Base-by-base conservation (phyloP, 2,329 filamentous ascomycete genomes). In the Colletotrichum cordylinicola region DNA sequence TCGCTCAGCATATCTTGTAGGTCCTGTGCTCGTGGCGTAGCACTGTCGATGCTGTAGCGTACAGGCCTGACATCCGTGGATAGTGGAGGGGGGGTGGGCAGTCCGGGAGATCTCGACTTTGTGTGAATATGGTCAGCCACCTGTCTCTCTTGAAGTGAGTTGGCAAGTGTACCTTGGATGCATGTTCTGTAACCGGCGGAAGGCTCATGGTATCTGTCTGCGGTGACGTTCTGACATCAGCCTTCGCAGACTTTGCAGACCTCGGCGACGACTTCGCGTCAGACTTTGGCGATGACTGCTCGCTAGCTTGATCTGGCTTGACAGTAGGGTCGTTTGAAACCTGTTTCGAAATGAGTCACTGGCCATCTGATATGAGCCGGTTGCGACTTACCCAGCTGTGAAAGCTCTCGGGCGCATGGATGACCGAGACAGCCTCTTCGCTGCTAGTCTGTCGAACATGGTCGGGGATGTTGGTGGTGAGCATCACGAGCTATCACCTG, bases 361-460 rank as follows among this genome's bases (percentile, higher is more conserved):
- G 35, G n/a, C 52, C 21, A 29, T 66, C 33, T 61, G 4, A 55
- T 8, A 8, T 12, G 2, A 6, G 8, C 48, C 18, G 18, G 10
- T 21, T n/a, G 13, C 61, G 56, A 82, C 91, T 82, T 83, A 97
- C 95, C 91, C 97, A 98, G 79, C 91, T 91, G 72, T 92, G 90
- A 84, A 97, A 98, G 77, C 94, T 95, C 78, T 95, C 90, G 0
- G 96, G 96, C 18, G 95, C 95, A 87, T 98, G 96, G 79, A 98
- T 98, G 70, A 98, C 96, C 2, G 96, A 98, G 69, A 95, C 90
- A 29, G 95, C 93, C 79, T 96, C 95, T 78, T 98, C 95, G 77
- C 92, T 93, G 29, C 90, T 90, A 69, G 87, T 86, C 67, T 89
- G 88, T 82, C 92, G 87, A 83, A 93, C 80, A 75, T 88, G 86